These are phyloP conservation scores for Porcisia hertigi DNA, from an alignment of 208 protist genomes.

Conservation along the genomic window DNA sequence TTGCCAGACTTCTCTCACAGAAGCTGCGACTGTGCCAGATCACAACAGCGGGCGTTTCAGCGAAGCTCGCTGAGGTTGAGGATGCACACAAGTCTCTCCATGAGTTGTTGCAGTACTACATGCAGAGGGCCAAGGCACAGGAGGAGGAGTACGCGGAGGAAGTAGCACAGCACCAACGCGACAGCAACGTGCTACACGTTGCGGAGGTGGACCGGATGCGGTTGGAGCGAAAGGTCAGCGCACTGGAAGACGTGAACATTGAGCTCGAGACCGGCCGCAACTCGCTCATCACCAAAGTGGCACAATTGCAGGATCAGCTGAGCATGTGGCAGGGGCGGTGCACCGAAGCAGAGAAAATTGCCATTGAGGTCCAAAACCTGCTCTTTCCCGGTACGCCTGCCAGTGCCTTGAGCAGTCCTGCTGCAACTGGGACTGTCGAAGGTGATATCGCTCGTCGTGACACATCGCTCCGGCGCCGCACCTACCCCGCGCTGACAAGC, in stretches of 20 bases:
- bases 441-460: not conserved
- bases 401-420: conserved; percentile 2
- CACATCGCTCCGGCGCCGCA: not conserved
- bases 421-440: not conserved
- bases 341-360: conserved; percentile 28
- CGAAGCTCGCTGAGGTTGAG: conserved; percentile 28
- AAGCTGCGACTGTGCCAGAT: conserved; percentile 17
- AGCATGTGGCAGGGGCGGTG: conserved; percentile 32
- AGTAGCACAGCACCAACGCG: conserved; percentile 23
- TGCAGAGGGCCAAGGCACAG: conserved; percentile 21
- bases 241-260: conserved; percentile 26
- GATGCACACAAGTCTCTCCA: conserved; percentile 11
- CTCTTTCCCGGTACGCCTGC: conserved; percentile 11
- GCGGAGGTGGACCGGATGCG: conserved; percentile 39
- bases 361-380: conserved; percentile 30
- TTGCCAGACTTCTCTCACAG: conserved; percentile 24
- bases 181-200: conserved; percentile 30
- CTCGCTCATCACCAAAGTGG: conserved; percentile 51
- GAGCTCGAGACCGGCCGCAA: conserved; percentile 41
- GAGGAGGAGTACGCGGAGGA: conserved; percentile 32
- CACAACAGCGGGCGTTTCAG: not conserved
- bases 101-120: conserved; percentile 35
- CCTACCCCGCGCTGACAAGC: conserved; percentile 5
- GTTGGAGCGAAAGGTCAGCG: conserved; percentile 41
- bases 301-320: conserved; percentile 31